Base-by-base conservation (phyloP, 495 filamentous ascomycete species). In the Hypoxylon intermedium region DNA sequence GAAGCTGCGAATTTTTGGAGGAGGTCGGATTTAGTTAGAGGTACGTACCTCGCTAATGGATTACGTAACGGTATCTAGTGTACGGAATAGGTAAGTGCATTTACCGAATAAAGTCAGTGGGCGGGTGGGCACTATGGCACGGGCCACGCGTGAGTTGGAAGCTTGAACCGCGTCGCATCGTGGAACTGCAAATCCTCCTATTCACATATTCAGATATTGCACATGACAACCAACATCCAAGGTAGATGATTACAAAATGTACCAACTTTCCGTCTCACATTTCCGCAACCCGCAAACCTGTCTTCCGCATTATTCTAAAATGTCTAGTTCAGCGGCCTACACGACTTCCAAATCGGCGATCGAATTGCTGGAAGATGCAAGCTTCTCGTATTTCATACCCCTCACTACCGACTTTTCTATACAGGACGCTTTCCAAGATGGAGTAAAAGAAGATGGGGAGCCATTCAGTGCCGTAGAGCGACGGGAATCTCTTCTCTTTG, bases 311-410 rank as follows among this genome's bases (percentile, higher is more conserved):
- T 56, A 37, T 31, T 30, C 30, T 16, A 55, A 53, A 63, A 68
- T 69, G 68, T 37, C 44, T 46, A 55, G 70, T 43, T 50, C 63
- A 57, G 48, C 47, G 21, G 33, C 52, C 45, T 43, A 52, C 67
- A 53, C 63, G 58, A 70, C 58, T 34, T 46, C 56, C 42, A 47
- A 60, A 58, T 31, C 58, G 47, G 42, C 51, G 23, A 53, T 65
- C n/a, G 83, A 89, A 57, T 86, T 93, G 66, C 77, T 88, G 52
- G 83, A 91, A 54, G 78, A 84, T 74, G 88, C 90, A 12, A 82
- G 88, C 38, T 77, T 97, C 20, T 86, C 88, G 52, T 91, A 92
- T 31, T 78, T 97, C 50, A 82, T 96, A 24, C 93, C 93, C 19
- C 78, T 87, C 55, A 81, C 83, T 26, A 86, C 89, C 34, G 67